Evolutionary conservation across 176 grass and related monocot genomes (phyloP).

Genomic region (Oryza meridionalis): DNA sequence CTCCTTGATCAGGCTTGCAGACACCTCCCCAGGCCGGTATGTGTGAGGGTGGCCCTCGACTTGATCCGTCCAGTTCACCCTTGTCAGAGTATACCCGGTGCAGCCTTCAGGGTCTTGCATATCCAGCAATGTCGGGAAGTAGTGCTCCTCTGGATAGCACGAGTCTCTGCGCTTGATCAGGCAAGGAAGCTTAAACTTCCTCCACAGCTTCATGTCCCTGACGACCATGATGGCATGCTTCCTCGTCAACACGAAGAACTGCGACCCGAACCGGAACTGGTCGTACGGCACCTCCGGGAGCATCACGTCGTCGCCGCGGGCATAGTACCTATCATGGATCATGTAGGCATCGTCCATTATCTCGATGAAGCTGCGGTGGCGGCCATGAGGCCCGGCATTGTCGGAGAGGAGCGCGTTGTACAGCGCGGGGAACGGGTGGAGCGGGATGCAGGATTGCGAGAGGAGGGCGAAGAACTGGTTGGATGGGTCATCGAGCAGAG

Average conservation of each 20-base stretch:
- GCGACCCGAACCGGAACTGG: constrained; percentile 75
- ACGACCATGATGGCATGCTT: constrained; percentile 85
- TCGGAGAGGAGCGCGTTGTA: constrained; percentile 65
- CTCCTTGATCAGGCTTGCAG: constrained; percentile 53
- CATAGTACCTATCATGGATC: constrained; percentile 80
- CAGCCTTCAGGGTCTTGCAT: constrained; percentile 90
- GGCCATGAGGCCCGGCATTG: constrained; percentile 51
- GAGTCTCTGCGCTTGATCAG: constrained; percentile 59
- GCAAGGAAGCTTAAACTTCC: constrained; percentile 90
- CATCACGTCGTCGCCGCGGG: constrained; percentile 76
- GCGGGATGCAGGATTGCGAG: constrained; percentile 88
- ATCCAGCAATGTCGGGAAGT: constrained; percentile 91
- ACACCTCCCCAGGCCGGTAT: constrained; percentile 63
- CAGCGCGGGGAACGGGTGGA: constrained; percentile 72
- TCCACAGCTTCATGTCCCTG: constrained; percentile 91
- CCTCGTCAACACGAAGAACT: constrained; percentile 87
- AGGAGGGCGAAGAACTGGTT: constrained; percentile 85
- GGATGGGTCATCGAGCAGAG: constrained; percentile 62
- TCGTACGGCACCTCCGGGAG: constrained; percentile 83
- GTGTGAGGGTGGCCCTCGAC: constrained; percentile 82
- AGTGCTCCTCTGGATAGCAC: constrained; percentile 94
- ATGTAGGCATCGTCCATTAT: constrained; percentile 66
- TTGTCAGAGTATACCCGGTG: constrained; percentile 73
- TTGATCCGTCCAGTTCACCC: constrained; percentile 95
- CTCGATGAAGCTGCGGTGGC: constrained; percentile 90